A percentile compares a stretch with the other conserved stretches of the same genome.
These are phyloP conservation scores for Wickerhamomyces kurtzmanii DNA, from an alignment of 805 yeast genomes.

Conservation along the genomic window DNA sequence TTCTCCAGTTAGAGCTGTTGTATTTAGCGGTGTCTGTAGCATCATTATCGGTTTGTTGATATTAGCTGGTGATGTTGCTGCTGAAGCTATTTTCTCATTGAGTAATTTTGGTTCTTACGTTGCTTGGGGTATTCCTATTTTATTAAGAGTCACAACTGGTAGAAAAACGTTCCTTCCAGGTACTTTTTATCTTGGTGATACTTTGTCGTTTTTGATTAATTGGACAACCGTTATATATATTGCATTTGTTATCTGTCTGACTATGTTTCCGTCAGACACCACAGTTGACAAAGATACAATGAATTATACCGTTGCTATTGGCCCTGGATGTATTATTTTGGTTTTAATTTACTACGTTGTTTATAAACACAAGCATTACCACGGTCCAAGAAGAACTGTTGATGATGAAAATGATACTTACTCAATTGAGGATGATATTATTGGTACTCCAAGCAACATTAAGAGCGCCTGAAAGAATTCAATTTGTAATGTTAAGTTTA, in stretches of 20 bases:
- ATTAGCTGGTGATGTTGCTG: constrained; percentile 49
- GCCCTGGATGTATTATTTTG: constrained; percentile 45
- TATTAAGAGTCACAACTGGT: constrained; percentile 40
- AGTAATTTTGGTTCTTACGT: constrained; percentile 53
- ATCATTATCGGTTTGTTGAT: constrained; percentile 46
- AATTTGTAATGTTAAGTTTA: no score
- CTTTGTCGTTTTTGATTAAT: constrained; percentile 30
- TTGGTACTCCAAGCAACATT: no score
- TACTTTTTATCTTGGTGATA: constrained; percentile 47
- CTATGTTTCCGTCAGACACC: constrained; percentile 52
- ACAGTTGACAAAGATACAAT: constrained; percentile 25
- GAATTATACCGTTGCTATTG: constrained; percentile 60
- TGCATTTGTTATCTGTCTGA: constrained; percentile 38
- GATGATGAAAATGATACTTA: not conserved
- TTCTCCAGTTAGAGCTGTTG: constrained; percentile 55
- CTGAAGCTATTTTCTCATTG: constrained; percentile 59
- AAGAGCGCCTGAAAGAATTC: no score
- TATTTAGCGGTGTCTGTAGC: constrained; percentile 37
- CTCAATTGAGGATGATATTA: not conserved
- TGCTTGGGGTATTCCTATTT: constrained; percentile 55
- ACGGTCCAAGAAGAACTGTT: constrained; percentile 34
- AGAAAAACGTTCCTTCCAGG: constrained; percentile 46
- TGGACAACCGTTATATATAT: constrained; percentile 38
- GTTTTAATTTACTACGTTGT: constrained; percentile 37
- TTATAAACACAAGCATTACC: constrained; percentile 40